Percentiles rank a stretch among this genome's conserved stretches.
Evolutionary conservation across 805 yeast genomes (phyloP).

Genomic region (Saccharomycopsis sp.): DNA sequence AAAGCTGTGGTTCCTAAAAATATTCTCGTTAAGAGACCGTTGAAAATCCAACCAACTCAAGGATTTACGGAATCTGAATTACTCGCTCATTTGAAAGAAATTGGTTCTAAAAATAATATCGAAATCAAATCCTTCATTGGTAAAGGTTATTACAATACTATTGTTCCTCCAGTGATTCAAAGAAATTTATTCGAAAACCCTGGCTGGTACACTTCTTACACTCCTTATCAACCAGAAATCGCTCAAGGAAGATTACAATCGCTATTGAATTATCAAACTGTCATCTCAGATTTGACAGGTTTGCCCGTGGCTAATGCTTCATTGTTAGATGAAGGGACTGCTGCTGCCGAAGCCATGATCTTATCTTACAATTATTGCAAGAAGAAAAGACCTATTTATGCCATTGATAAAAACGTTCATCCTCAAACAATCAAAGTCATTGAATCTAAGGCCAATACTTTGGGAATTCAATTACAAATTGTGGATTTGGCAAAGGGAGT

Average conservation of each 20-base stretch:
- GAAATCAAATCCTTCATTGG: conserved; percentile 75
- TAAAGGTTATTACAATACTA: conserved; percentile 88
- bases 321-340: conserved; percentile 89
- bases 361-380: conserved; percentile 58
- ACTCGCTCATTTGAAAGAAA: conserved; percentile 50
- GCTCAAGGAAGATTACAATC: conserved; percentile 94
- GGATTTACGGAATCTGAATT: conserved; percentile 82
- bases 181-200: conserved; percentile 89
- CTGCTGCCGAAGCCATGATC: conserved; percentile 96
- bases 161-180: conserved; percentile 84
- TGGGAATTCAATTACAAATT: conserved; percentile 53
- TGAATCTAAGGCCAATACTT: conserved; percentile 65
- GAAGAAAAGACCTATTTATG: conserved; percentile 58
- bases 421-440: conserved; percentile 81
- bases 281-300: conserved; percentile 84
- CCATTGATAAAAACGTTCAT: conserved; percentile 68
- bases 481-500: conserved; percentile 40
- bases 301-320: conserved; percentile 94
- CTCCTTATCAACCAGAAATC: conserved; percentile 97
- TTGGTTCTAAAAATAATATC: conserved; percentile 64
- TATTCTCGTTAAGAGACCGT: conserved; percentile 57
- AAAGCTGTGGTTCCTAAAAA: conserved; percentile 65
- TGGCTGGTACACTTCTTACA: conserved; percentile 97
- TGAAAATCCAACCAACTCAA: conserved; percentile 53
- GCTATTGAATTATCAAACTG: conserved; percentile 85